These are phyloP conservation scores for Penicillium sp. DNA, from an alignment of 2,329 filamentous ascomycete genomes.

Conservation along the genomic window DNA sequence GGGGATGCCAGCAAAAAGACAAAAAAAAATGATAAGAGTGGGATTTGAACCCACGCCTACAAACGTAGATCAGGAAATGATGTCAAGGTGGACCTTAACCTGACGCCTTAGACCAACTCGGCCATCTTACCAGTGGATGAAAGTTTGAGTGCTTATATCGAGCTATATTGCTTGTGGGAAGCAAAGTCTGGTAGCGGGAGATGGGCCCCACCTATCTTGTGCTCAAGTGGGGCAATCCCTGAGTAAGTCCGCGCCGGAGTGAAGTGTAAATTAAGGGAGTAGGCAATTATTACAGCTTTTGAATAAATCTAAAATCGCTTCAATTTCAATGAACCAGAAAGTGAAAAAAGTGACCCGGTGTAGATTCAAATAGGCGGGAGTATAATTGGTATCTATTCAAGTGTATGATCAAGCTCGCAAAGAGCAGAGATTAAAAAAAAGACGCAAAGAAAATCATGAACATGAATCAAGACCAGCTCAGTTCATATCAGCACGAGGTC, in stretches of 20 bases:
- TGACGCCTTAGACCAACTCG: constrained; percentile 36
- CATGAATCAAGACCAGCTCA: neutral
- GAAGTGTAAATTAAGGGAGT: too few relatives aligned
- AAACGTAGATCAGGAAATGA: constrained; percentile 15
- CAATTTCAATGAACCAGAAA: too few relatives aligned
- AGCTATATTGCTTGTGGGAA: too few relatives aligned
- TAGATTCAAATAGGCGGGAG: neutral
- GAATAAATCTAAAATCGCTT: too few relatives aligned
- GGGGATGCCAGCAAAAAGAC: neutral
- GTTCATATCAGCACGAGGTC: neutral
- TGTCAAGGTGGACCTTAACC: constrained; percentile 27
- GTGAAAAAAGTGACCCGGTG: too few relatives aligned
- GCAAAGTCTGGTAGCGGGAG: too few relatives aligned
- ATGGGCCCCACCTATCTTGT: too few relatives aligned
- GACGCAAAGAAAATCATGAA: neutral
- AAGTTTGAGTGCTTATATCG: too few relatives aligned
- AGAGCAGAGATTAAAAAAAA: neutral
- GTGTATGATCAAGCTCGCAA: neutral
- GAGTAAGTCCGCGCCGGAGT: too few relatives aligned
- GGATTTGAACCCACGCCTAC: constrained; percentile 21
- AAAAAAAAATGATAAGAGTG: constrained; percentile 20
- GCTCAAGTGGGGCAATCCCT: too few relatives aligned
- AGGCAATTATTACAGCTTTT: too few relatives aligned
- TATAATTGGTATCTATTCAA: neutral
- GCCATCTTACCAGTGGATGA: constrained; percentile 27